Evolutionary conservation across 768 basidiomycete species (phyloP).

Genomic region (Boletellus sp.): DNA sequence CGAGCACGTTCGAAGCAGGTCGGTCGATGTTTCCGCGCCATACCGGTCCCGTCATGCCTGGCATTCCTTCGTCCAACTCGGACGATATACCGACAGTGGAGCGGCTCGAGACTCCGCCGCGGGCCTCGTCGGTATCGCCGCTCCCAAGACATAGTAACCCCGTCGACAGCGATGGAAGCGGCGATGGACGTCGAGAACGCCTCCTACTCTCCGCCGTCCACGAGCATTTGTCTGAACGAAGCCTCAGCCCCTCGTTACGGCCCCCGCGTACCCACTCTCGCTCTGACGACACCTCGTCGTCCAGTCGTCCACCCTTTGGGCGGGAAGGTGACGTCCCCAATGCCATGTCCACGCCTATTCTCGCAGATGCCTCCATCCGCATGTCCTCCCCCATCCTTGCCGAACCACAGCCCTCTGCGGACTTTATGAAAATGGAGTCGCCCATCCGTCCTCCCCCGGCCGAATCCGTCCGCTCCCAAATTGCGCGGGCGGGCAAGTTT

Average conservation of each 20-base stretch:
- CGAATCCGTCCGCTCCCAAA: slow-evolving; percentile 33
- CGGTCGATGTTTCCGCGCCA: slow-evolving; percentile 19
- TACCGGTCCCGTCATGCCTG: slow-evolving; percentile 17
- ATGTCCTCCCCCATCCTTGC: slow-evolving; percentile 37
- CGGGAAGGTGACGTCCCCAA: slow-evolving; percentile 20
- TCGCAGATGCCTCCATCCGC: slow-evolving; percentile 21
- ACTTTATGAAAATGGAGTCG: slow-evolving; percentile 49
- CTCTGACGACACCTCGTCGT: slow-evolving; percentile 19
- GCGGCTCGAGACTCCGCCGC: slow-evolving; percentile 23
- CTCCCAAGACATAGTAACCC: slow-evolving; percentile 11
- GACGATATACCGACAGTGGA: slow-evolving; percentile 30
- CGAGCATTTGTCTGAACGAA: slow-evolving; percentile 21
- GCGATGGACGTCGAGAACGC: slow-evolving; percentile 25
- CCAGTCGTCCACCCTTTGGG: slow-evolving; percentile 25
- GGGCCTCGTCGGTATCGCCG: slow-evolving; percentile 26
- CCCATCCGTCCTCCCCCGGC: slow-evolving; percentile 38
- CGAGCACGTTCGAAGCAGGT: slow-evolving; percentile 8
- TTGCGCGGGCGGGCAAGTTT: slow-evolving; percentile 36
- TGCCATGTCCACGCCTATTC: slow-evolving; percentile 30
- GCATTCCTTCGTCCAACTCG: slow-evolving; percentile 21
- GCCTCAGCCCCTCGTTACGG: slow-evolving; percentile 10
- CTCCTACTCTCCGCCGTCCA: slow-evolving; percentile 23
- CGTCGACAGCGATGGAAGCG: slow-evolving; percentile 19
- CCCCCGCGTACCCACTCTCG: slow-evolving; percentile 16
- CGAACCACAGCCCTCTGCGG: slow-evolving; percentile 40